These are phyloP conservation scores for Alternaria sp. DNA, from an alignment of 2,329 filamentous ascomycete species.

Conservation along the genomic window DNA sequence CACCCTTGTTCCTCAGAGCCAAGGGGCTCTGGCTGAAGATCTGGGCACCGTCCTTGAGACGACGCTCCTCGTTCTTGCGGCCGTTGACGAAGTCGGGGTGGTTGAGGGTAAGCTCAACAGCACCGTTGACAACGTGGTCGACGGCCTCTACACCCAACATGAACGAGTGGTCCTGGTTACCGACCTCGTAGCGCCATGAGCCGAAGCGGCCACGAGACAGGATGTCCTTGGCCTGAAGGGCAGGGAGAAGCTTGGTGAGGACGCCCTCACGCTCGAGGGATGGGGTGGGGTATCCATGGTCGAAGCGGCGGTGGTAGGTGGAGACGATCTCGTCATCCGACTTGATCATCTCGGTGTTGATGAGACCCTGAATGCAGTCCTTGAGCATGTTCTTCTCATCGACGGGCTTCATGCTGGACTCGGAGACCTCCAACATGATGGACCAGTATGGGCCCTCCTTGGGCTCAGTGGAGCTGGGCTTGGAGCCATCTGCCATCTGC, in stretches of 20 bases:
- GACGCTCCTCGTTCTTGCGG: constrained; percentile 70
- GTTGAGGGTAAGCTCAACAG: constrained; percentile 91
- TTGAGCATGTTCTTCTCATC: constrained; percentile 82
- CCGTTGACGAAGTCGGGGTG: constrained; percentile 95
- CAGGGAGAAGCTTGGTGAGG: constrained; percentile 88
- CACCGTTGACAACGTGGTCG: constrained; percentile 87
- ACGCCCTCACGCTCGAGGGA: constrained; percentile 94
- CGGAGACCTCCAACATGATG: constrained; percentile 98
- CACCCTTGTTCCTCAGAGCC: constrained; percentile 36
- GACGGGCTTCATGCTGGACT: constrained; percentile 94
- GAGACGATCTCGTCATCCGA: constrained; percentile 93
- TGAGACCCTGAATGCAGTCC: constrained; percentile 92
- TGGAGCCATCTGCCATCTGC: constrained; percentile 84
- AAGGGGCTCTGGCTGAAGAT: constrained; percentile 55
- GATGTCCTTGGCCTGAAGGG: constrained; percentile 89
- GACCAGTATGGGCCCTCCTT: constrained; percentile 98
- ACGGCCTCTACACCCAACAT: constrained; percentile 95
- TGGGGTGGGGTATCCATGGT: constrained; percentile 97
- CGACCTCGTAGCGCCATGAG: constrained; percentile 96
- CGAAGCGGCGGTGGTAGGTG: constrained; percentile 96
- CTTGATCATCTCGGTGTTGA: constrained; percentile 98
- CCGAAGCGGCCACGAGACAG: constrained; percentile 96
- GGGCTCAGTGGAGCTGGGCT: constrained; percentile 72
- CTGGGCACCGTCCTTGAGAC: constrained; percentile 67
- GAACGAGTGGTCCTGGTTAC: constrained; percentile 97